Percentiles rank a stretch among this genome's conserved stretches.
These are phyloP conservation scores for Gossypium davidsonii DNA, from an alignment of 441 rosid species.

Conservation along the genomic window DNA sequence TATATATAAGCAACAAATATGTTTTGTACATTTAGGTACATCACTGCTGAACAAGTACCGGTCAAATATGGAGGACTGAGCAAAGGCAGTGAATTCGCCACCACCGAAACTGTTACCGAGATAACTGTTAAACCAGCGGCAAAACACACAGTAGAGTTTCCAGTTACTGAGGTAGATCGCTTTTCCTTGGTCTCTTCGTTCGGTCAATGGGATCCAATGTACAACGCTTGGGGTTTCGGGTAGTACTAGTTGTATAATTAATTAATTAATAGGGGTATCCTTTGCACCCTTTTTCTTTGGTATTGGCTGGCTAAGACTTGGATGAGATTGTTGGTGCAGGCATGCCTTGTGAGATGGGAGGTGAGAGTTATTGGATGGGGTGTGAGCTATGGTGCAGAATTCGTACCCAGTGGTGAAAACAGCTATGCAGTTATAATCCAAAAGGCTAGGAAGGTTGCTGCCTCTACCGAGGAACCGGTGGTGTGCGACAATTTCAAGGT, in stretches of 20 bases:
- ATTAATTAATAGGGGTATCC: background rate
- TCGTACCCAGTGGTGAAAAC: conserved; percentile 39
- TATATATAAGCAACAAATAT: background rate
- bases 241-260: background rate
- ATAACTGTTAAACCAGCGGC: conserved; percentile 32
- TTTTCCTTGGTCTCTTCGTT: too few species aligned
- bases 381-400: conserved; percentile 49
- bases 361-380: conserved; percentile 52
- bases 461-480: conserved; percentile 30
- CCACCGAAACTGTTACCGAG: conserved; percentile 32
- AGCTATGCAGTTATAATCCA: conserved; percentile 55
- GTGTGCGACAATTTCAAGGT: conserved; percentile 41
- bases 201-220: background rate
- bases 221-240: background rate
- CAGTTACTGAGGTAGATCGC: conserved; percentile 36
- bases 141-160: conserved; percentile 39
- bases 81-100: conserved; percentile 32
- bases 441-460: conserved; percentile 35
- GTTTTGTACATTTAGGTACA: conserved; percentile 26
- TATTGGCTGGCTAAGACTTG: background rate
- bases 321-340: conserved; percentile 21
- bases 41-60: conserved; percentile 44
- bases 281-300: background rate
- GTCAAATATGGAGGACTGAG: conserved; percentile 50
- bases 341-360: conserved; percentile 47